Base-by-base conservation (phyloP, 257 asterid genomes). In the Misopates orontium region DNA sequence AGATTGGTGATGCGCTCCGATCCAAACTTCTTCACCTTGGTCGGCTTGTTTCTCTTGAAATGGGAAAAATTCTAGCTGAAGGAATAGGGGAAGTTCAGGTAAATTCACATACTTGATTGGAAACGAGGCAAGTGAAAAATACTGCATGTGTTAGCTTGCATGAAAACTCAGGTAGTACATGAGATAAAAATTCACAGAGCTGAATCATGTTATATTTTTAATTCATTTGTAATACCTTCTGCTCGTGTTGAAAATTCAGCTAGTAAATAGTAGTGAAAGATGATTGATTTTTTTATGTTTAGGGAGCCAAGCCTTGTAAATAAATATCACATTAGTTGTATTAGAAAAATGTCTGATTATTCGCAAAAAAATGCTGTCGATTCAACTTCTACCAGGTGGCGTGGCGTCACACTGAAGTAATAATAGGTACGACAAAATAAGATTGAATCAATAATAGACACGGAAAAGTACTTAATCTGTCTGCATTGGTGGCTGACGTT, bases 21-120 rank as follows among this genome's bases (percentile, higher is more conserved):
- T 75, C 80, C 60, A 88, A 94, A 70, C 95, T 94, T 48, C 84
- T 83, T 62, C 81, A 82, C 66, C 95, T 94, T 66, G 99, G 99
- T 40, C 91, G 95, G 66, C 96, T 94, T 68, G 89, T 94, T 69
- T 94, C 99, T 19, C 93, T 94, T 70, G 99, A 94, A 75, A 88
- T 94, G 98, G 99, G 99, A 64, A 94, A 94, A 77, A 94, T 90
- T 72, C 85, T 94, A 5, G 90, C 99, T 0, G 99, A 94, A 83
- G 99, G 99, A 75, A 82, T 94, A 9, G 99, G 99, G 78, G 99
- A 90, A 79, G 96, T 90, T 77, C 99, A 94, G 87, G 99, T 90
- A 80, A 55, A 70, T 72, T 44, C 24, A 17, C 25, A 31, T 61
- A 25, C 22, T 67, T 42, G 9, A 20, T 47, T 0, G 16, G 24